Evolutionary conservation across 225 moss, liverwort and hornwort genomes (phyloP).

Genomic region (Climacium dendroides): DNA sequence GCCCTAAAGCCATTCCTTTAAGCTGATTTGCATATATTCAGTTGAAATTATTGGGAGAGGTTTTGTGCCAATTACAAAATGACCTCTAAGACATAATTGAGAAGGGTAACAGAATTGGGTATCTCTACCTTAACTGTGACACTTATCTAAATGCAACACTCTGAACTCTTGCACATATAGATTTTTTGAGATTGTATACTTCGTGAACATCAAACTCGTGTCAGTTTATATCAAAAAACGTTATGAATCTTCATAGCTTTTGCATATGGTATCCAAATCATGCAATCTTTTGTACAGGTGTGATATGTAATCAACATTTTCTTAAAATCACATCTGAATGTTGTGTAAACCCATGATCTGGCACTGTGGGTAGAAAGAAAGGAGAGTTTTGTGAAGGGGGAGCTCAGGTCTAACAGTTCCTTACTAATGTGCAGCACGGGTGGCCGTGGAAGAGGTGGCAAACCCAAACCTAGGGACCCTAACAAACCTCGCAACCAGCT

Average conservation of each 20-base stretch:
- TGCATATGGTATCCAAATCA: not conserved
- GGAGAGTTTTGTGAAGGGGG: not conserved
- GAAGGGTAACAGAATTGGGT: not conserved
- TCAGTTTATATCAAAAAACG: not conserved
- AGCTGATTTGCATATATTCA: not conserved
- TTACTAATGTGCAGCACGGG: conserved; percentile 33
- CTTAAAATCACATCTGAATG: not conserved
- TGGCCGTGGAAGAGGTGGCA: conserved; percentile 63
- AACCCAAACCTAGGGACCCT: conserved; percentile 63
- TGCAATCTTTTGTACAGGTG: not conserved
- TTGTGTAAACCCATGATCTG: not conserved
- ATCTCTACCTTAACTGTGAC: not conserved
- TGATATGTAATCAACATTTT: not conserved
- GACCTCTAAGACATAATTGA: not conserved
- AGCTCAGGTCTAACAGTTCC: not conserved
- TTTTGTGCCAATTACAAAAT: not conserved
- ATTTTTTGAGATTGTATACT: not conserved
- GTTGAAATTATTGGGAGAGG: not conserved
- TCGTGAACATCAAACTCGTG: not conserved
- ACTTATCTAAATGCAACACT: not conserved
- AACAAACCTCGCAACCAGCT: conserved; percentile 79
- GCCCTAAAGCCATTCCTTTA: no score
- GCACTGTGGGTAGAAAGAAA: not conserved
- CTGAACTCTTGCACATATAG: not conserved
- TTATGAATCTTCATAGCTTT: not conserved